Base-by-base conservation (phyloP, 2,329 filamentous ascomycete genomes). In the Fusarium lyarnte region DNA sequence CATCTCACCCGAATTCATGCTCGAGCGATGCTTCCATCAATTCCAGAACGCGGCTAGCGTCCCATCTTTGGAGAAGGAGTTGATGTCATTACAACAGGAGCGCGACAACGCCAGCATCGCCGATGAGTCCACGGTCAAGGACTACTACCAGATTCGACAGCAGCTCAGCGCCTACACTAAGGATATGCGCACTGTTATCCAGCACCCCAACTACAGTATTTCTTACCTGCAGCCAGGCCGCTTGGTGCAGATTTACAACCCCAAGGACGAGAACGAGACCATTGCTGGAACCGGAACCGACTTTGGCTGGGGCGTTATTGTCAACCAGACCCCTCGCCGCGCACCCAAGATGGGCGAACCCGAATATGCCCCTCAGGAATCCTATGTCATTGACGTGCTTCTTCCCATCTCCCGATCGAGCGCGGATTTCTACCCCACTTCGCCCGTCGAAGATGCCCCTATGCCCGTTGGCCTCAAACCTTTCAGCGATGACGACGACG, bases 1-100 rank as follows among this genome's bases (percentile, higher is more conserved):
- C n/a, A 97, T 99, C 55, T 98, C 95, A 13, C 96, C 97, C 5
- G 95, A 99, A 78, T 98, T 94, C 79, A 99, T 99, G 96, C 86
- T 99, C n/a, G 95, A 98, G 84, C 90, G 93, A 75, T 99, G 96
- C 79, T 99, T 99, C 85, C 97, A 94, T 82, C 96, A 99, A 82
- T 99, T 99, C 83, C 96, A 99, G 81, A 98, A 97, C 77, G 94
- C 94, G 4, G 93, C 95, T 16, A 94, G 92, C 74, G 94, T 98
- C 13, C 93, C 93, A 25, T 87, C 87, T 17, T 83, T 98, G 27
- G 96, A 99, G 82, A 94, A 93, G 80, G 92, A 97, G 74, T 85
- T 98, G 66, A 89, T 90, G 79, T 88, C 92, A 51, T 83, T 98
- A 36, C 94, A 98, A 80, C 88, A 89, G 66, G 89, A 95, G 80